Evolutionary conservation across 1,284 basidiomycete genomes (phyloP), one percentile per base, ranked within the genome.

Genomic region (Wallemia mellicola): DNA sequence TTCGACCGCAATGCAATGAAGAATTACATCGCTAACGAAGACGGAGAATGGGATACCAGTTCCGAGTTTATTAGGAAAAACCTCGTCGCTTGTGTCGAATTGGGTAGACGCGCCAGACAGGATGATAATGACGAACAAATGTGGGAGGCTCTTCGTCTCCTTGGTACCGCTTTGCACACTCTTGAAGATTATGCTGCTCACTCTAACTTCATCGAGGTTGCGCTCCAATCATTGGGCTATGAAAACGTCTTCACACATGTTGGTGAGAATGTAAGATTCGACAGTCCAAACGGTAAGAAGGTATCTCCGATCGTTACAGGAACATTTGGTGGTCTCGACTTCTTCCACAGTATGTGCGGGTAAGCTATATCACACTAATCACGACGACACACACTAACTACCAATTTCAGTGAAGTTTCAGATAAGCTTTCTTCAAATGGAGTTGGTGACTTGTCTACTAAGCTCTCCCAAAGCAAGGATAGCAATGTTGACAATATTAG

Each of bases 31-130:
- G 63, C 61, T 1, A 63, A 62, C 58, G 84, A 87, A 66, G 69
- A 75, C 30, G 81, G 55, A 2, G 55, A 57, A 9, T 72, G 69
- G 67, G 68, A 68, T 57, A 72, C 71, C 2, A 68, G 68, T 5
- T 65, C 68, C 2, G 65, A 64, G 2, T 66, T 68, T 25, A 64
- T 72, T 24, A 65, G 70, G 24, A 60, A 66, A 54, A 67, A 65
- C 11, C 65, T 72, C 24, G 54, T 63, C 25, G 63, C 66, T 38
- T 68, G 68, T 61, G 69, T 72, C 64, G 66, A 69, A 28, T 61
- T 64, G 5, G 70, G 71, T 28, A 64, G 59, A 17, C 15, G 15
- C 5, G 30, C 24, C 5, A 28, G 30, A 48, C 61, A 60, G 19
- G 62, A 59, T 7, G 61, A 60, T 19, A 59, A 59, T 24, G 66